Base-by-base conservation (phyloP, 768 basidiomycete species). In the Tremella yokohamensis region DNA sequence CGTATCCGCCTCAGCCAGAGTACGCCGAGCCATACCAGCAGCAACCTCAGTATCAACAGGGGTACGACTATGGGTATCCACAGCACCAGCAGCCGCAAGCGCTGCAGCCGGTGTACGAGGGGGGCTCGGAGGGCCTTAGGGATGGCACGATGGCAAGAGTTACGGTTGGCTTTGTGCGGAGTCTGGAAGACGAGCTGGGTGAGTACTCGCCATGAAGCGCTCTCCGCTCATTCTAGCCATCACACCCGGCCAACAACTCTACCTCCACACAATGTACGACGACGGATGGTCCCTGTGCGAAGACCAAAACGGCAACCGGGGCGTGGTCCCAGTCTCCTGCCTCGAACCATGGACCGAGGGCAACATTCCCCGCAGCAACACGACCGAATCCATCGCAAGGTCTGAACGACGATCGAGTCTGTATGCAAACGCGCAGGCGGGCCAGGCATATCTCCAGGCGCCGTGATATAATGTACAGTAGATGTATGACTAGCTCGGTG, bases 221-320 rank as follows among this genome's bases (percentile, higher is more conserved):
- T 6, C 15, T 45, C 15, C 6, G 42, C 42, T 22, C 42, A 18
- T 45, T 16, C 22, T 15, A 73, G 75, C 70, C 16, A 73, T 76
- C 57, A 56, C 62, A 0, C 73, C 72, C 8, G 69, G 64, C 18
- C 73, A 76, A 53, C 69, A 70, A 47, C 65, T 76, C 40, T 72
- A 64, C 56, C 67, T 76, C 3, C 70, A 74, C 59, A 68, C 59
- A 24, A 65, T 63, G 25, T 76, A 76, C 62, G 75, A 76, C 56
- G 75, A 76, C 58, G 75, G 75, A 3, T 76, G 75, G 75, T 65
- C 62, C 22, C 58, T 76, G 8, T 76, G 75, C 51, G 71, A 74
- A 64, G 68, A 74, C 44, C 62, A 65, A 38, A 60, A 61, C 26
- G 61, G 64, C 49, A 65, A 64, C 52, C 40, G 63, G 18, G 75